A percentile compares a stretch with the other conserved stretches of the same genome.
These are phyloP conservation scores for Periconia digitata DNA, from an alignment of 2,329 filamentous ascomycete genomes.

Conservation along the genomic window DNA sequence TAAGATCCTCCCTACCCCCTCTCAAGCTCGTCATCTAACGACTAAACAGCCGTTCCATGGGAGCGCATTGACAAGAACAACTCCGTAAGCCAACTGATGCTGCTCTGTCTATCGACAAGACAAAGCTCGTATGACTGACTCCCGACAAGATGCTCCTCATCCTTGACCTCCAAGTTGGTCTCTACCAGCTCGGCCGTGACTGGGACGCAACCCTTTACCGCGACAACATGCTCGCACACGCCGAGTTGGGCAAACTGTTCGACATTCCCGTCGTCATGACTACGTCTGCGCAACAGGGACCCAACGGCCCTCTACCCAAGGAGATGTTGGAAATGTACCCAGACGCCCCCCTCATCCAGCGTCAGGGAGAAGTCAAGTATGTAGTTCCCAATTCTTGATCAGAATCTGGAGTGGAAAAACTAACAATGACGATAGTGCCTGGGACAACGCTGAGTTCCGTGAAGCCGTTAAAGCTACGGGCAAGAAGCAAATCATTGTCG, in stretches of 20 bases:
- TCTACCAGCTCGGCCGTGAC: conserved; percentile 64
- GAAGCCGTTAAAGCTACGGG: conserved; percentile 65
- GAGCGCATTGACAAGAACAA: conserved; percentile 48
- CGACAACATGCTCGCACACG: conserved; percentile 68
- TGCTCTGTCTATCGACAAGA: background rate
- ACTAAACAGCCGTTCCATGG: conserved; percentile 36
- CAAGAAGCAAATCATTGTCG: conserved; percentile 71
- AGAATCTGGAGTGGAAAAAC: background rate
- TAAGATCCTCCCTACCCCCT: conserved; percentile 9
- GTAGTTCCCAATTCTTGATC: conserved; percentile 1
- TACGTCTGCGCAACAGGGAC: conserved; percentile 68
- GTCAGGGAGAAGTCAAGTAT: conserved; percentile 69
- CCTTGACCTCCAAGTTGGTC: conserved; percentile 62
- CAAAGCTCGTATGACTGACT: conserved; percentile 1
- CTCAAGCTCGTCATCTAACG: conserved; percentile 15
- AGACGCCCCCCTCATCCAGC: conserved; percentile 64
- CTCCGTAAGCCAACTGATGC: conserved; percentile 23
- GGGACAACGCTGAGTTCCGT: conserved; percentile 72
- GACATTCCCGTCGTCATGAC: conserved; percentile 70
- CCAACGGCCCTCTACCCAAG: conserved; percentile 70
- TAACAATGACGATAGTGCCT: conserved; percentile 51
- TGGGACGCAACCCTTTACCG: conserved; percentile 66
- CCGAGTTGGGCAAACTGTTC: conserved; percentile 66
- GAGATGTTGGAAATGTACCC: conserved; percentile 71
- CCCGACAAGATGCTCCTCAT: conserved; percentile 54